phyloP scores from a whole-genome alignment of 148 eudicot genomes.

The Fagopyrum homotropicum region DNA sequence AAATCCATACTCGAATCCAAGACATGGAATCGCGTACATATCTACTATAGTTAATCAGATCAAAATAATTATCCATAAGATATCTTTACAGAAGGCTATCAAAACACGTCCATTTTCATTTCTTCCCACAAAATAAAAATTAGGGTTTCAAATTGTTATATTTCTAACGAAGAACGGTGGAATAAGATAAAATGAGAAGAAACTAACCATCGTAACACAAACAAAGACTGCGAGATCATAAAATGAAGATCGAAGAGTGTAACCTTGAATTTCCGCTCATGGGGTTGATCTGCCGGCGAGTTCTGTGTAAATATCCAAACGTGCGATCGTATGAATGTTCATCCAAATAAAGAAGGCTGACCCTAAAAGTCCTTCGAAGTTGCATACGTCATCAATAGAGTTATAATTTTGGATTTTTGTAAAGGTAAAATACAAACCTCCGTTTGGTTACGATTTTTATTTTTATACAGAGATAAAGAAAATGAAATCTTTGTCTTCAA shows the following conservation, averaged over 20 bases:
- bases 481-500: too few species aligned
- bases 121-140: not conserved
- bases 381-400: not conserved
- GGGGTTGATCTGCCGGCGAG: not conserved
- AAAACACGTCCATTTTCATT: not conserved
- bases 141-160: constrained; percentile 1
- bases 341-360: not conserved
- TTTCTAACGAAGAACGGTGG: not conserved
- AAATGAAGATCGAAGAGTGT: not conserved
- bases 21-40: not conserved
- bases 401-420: too few species aligned
- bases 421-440: too few species aligned
- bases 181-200: not conserved
- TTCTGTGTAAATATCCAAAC: not conserved
- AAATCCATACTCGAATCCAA: not conserved
- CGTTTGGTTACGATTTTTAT: too few species aligned
- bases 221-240: not conserved
- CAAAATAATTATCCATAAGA: not conserved
- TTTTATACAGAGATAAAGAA: too few species aligned
- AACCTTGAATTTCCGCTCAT: not conserved
- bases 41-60: not conserved
- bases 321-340: not conserved
- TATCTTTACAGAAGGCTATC: not conserved
- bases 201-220: not conserved
- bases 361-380: not conserved